These are phyloP conservation scores for Bipolaris cookei DNA, from an alignment of 2,329 filamentous ascomycete species.

Conservation along the genomic window DNA sequence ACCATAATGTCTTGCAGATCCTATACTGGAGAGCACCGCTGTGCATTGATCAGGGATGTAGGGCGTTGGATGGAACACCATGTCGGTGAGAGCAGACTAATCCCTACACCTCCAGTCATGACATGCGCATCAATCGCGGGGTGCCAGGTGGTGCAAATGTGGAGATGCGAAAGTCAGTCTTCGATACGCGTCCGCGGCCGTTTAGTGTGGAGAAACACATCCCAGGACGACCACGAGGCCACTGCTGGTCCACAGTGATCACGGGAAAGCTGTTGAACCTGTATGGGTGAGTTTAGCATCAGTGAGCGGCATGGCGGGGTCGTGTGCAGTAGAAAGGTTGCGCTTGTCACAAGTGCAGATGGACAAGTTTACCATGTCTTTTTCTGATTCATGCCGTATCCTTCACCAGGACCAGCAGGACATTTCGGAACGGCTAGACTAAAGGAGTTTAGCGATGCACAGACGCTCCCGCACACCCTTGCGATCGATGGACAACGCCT, in stretches of 20 bases:
- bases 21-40: background rate
- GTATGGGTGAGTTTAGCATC: background rate
- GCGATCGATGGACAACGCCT: constrained; percentile 6
- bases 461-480: background rate
- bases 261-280: background rate
- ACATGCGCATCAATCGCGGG: constrained; percentile 7
- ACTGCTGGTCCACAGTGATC: background rate
- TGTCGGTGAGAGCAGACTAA: constrained; percentile 13
- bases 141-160: constrained; percentile 9
- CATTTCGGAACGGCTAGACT: constrained; percentile 1
- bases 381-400: background rate
- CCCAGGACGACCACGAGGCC: constrained; percentile 1
- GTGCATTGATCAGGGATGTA: background rate
- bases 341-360: background rate
- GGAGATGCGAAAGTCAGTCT: constrained; percentile 5
- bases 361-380: constrained; percentile 4
- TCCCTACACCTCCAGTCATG: constrained; percentile 2
- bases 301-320: background rate
- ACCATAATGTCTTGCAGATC: background rate
- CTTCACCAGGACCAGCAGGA: constrained; percentile 1
- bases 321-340: background rate
- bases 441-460: background rate
- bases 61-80: background rate
- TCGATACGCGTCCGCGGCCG: constrained; percentile 6
- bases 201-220: background rate